phyloP scores from a whole-genome alignment of 1,284 basidiomycete genomes.

The Malassezia sympodialis region DNA sequence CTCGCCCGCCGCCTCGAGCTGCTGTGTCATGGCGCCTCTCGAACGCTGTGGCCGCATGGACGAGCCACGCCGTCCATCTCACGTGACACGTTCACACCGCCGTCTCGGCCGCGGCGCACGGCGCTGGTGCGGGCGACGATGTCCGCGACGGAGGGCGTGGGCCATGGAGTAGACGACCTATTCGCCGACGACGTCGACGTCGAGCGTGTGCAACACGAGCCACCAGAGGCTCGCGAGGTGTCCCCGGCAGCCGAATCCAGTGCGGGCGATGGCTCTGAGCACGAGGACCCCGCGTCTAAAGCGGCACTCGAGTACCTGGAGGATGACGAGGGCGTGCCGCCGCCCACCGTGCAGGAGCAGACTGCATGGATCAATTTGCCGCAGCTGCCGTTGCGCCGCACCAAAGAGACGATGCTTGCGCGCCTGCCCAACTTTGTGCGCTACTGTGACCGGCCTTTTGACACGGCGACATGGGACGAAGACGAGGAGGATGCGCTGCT shows the following conservation, averaged over 20 bases:
- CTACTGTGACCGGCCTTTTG: slow-evolving; percentile 31
- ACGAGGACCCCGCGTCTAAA: slow-evolving; percentile 15
- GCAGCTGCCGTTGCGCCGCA: slow-evolving; percentile 33
- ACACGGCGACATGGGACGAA: slow-evolving; percentile 31
- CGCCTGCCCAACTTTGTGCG: slow-evolving; percentile 44
- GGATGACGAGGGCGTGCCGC: slow-evolving; percentile 37
- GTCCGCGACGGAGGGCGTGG: not conserved
- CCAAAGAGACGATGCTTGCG: slow-evolving; percentile 39
- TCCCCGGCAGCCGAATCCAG: slow-evolving; percentile 10
- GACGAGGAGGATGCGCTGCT: slow-evolving; percentile 44
- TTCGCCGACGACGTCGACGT: slow-evolving; percentile 30
- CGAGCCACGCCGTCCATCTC: not conserved
- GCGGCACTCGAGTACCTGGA: slow-evolving; percentile 31
- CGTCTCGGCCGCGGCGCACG: not conserved
- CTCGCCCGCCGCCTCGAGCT: not conserved
- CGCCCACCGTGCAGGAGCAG: slow-evolving; percentile 58
- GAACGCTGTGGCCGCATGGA: not conserved
- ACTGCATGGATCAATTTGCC: slow-evolving; percentile 34
- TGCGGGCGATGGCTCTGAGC: not conserved
- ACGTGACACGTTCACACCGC: not conserved
- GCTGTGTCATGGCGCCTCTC: not conserved
- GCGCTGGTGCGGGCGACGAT: not conserved
- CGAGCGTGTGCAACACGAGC: slow-evolving; percentile 3
- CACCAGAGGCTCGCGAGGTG: not conserved
- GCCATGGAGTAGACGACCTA: slow-evolving; percentile 18